A percentile compares a stretch with the other conserved stretches of the same genome.
phyloP scores from a whole-genome alignment of 2,329 filamentous ascomycete genomes.

The Sporothrix pallida region DNA sequence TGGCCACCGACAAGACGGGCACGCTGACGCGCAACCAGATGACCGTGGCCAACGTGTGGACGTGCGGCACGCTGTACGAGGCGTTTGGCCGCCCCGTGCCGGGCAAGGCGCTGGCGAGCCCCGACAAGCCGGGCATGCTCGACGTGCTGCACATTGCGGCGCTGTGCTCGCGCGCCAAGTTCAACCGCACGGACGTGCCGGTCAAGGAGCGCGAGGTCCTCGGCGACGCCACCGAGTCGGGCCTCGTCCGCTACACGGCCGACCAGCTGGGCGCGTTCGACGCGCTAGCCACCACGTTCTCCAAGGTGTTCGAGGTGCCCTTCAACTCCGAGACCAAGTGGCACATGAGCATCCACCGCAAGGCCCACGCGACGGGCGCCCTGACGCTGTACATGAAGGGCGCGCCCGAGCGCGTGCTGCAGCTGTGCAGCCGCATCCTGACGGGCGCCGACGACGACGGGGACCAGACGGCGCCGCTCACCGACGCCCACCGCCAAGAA shows the following conservation, averaged over 20 bases:
- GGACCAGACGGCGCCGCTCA: too few relatives aligned
- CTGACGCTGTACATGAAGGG: conserved; percentile 56
- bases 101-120: conserved; percentile 60
- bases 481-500: too few relatives aligned
- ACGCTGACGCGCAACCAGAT: conserved; percentile 69
- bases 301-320: conserved; percentile 63
- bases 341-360: conserved; percentile 62
- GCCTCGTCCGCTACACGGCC: conserved; percentile 61
- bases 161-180: conserved; percentile 37
- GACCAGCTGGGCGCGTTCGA: conserved; percentile 55
- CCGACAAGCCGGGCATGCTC: conserved; percentile 54
- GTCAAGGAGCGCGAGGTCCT: conserved; percentile 36
- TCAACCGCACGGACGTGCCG: conserved; percentile 36
- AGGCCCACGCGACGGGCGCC: conserved; percentile 42
- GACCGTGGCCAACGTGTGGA: conserved; percentile 49
- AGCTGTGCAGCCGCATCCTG: too few relatives aligned
- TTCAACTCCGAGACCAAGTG: conserved; percentile 71
- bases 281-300: conserved; percentile 52
- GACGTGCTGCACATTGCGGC: conserved; percentile 32
- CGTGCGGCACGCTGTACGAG: conserved; percentile 37
- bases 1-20: conserved; percentile 57
- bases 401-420: conserved; percentile 56
- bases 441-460: too few relatives aligned
- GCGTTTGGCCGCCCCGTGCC: conserved; percentile 65
- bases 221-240: conserved; percentile 39